Conservation (phyloP, 2,329 filamentous ascomycete genomes). For the Metarhizium guizhouense region DNA sequence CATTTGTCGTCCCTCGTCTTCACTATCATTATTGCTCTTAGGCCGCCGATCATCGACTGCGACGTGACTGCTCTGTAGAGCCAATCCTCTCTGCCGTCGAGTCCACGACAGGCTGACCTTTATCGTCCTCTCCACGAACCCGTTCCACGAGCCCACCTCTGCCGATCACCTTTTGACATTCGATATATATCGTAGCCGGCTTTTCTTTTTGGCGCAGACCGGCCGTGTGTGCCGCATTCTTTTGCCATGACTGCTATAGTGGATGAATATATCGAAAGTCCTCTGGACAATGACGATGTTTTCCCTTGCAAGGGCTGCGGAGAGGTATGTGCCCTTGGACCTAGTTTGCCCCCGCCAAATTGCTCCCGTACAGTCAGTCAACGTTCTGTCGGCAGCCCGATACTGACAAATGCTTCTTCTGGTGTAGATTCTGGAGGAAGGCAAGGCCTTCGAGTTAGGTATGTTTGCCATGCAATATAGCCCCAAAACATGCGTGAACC, state of each 20-base stretch:
- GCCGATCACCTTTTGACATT: not conserved
- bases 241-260: slow-evolving; percentile 38
- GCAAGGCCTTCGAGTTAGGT: slow-evolving; percentile 97
- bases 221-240: not conserved
- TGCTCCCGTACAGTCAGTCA: not conserved
- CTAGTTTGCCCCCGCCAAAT: not conserved
- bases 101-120: not conserved
- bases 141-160: not conserved
- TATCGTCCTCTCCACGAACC: not conserved
- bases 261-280: slow-evolving; percentile 54
- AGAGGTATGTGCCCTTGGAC: slow-evolving; percentile 47
- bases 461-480: slow-evolving; percentile 22
- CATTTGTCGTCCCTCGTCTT: not conserved
- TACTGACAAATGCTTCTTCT: slow-evolving; percentile 5
- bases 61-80: not conserved
- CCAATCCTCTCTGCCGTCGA: not conserved
- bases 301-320: slow-evolving; percentile 91
- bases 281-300: slow-evolving; percentile 70
- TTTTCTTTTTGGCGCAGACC: not conserved
- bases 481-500: not conserved
- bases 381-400: not conserved
- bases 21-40: not conserved
- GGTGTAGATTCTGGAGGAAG: slow-evolving; percentile 84
- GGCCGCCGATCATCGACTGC: not conserved
- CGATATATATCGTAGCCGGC: not conserved